A percentile compares a stretch with the other conserved stretches of the same genome.
phyloP scores from a whole-genome alignment of 495 filamentous ascomycete genomes.

The Penicillium fimorum region DNA sequence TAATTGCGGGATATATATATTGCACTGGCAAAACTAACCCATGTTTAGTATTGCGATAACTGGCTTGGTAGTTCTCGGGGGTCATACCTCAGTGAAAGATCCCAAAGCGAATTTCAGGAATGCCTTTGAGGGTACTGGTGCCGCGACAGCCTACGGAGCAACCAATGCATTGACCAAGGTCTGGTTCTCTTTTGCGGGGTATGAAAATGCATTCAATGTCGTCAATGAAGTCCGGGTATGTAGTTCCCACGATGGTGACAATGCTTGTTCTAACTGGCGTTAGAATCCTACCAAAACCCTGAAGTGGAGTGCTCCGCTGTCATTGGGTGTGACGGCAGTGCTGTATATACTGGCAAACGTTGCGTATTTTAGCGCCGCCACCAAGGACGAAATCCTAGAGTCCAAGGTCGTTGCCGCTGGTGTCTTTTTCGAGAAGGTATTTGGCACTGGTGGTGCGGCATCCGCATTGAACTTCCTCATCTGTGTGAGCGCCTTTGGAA shows the following conservation, averaged over 20 bases:
- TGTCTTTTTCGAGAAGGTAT: slow-evolving; percentile 60
- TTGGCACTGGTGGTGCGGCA: slow-evolving; percentile 51
- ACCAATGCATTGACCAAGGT: slow-evolving; percentile 62
- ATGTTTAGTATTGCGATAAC: slow-evolving; percentile 49
- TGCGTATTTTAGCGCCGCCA: slow-evolving; percentile 60
- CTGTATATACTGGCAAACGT: slow-evolving; percentile 63
- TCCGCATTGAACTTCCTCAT: slow-evolving; percentile 61
- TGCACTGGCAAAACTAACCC: not conserved
- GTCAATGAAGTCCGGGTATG: slow-evolving; percentile 62
- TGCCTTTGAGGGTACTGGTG: slow-evolving; percentile 51
- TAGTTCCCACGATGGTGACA: not conserved
- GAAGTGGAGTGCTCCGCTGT: slow-evolving; percentile 48
- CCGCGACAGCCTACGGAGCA: slow-evolving; percentile 51
- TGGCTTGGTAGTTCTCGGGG: slow-evolving; percentile 60
- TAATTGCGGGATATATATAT: not conserved
- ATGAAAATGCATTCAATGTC: slow-evolving; percentile 61
- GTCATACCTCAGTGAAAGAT: slow-evolving; percentile 53
- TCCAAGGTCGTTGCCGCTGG: slow-evolving; percentile 56
- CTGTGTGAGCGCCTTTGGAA: slow-evolving; percentile 61
- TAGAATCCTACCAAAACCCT: slow-evolving; percentile 59
- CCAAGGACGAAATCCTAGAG: slow-evolving; percentile 49
- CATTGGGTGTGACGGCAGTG: slow-evolving; percentile 49
- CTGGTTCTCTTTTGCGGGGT: slow-evolving; percentile 63
- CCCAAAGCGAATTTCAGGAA: slow-evolving; percentile 58
- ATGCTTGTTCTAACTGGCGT: not conserved